A percentile compares a stretch with the other conserved stretches of the same genome.
phyloP scores from a whole-genome alignment of 176 grass and related monocot species.

The Lolium multiflorum region DNA sequence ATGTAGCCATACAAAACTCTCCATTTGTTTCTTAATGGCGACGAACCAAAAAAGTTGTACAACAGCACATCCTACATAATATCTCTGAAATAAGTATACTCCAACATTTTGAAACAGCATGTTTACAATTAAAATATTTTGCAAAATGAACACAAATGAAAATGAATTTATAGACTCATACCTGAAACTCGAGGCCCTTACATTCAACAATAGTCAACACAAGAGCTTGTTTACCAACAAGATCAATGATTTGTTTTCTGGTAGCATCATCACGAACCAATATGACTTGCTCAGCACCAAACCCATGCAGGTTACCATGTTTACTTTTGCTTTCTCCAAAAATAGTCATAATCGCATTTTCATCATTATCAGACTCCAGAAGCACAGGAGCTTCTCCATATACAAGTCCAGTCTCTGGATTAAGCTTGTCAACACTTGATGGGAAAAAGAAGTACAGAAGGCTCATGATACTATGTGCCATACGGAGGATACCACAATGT shows the following conservation, averaged over 20 bases:
- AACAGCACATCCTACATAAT: slow-evolving; percentile 78
- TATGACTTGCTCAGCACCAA: slow-evolving; percentile 54
- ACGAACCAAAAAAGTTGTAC: slow-evolving; percentile 85
- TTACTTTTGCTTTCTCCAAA: slow-evolving; percentile 62
- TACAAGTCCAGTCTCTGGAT: slow-evolving; percentile 73
- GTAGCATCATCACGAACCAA: slow-evolving; percentile 68
- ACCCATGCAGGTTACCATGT: neutral
- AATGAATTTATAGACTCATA: slow-evolving; percentile 34
- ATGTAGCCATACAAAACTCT: slow-evolving; percentile 86
- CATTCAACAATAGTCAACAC: slow-evolving; percentile 89
- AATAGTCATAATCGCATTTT: slow-evolving; percentile 87
- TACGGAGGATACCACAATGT: slow-evolving; percentile 71
- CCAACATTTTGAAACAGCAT: neutral
- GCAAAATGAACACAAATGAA: neutral
- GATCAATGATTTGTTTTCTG: slow-evolving; percentile 66
- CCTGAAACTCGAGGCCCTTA: slow-evolving; percentile 93
- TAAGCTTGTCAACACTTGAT: slow-evolving; percentile 70
- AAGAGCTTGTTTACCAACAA: slow-evolving; percentile 79
- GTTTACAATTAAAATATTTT: slow-evolving; percentile 14
- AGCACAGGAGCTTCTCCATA: slow-evolving; percentile 87
- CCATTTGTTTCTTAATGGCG: slow-evolving; percentile 77
- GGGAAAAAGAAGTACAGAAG: slow-evolving; percentile 87
- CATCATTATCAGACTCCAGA: slow-evolving; percentile 68
- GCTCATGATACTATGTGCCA: slow-evolving; percentile 83
- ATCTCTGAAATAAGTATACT: slow-evolving; percentile 4